Conservation (phyloP, 2,329 filamentous ascomycete genomes). For the Microdochium trichocladiopsis region DNA sequence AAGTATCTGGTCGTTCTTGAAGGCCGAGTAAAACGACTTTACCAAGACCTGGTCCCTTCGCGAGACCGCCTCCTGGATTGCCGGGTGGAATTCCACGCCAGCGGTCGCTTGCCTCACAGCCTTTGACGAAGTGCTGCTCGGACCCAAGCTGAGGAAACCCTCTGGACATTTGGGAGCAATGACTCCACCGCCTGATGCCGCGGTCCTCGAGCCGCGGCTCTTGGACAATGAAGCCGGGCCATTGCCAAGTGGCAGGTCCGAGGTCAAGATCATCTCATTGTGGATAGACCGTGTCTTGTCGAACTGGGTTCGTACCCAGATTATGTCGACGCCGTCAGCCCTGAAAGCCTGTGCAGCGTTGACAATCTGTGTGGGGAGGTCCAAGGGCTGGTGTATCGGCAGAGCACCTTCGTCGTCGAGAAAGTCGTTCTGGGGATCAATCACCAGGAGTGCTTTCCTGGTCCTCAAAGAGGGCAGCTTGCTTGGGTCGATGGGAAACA, state of each 20-base stretch:
- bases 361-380: constrained; percentile 61
- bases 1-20: constrained; percentile 67
- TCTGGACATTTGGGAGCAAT: constrained; percentile 13
- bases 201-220: constrained; percentile 14
- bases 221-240: constrained; percentile 9
- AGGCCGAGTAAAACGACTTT: constrained; percentile 86
- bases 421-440: constrained; percentile 92
- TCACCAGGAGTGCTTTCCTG: constrained; percentile 66
- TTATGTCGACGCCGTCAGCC: constrained; percentile 58
- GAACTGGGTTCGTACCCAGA: constrained; percentile 81
- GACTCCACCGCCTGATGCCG: constrained; percentile 10
- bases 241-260: constrained; percentile 18
- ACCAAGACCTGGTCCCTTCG: constrained; percentile 43
- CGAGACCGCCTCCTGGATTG: constrained; percentile 34
- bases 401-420: constrained; percentile 61
- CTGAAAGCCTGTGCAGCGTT: constrained; percentile 68
- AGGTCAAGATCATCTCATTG: constrained; percentile 41
- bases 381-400: constrained; percentile 53
- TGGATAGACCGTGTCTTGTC: constrained; percentile 51
- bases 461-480: constrained; percentile 49
- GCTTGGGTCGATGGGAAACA: constrained; percentile 51
- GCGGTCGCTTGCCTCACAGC: constrained; percentile 24
- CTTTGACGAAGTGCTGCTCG: background rate
- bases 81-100: constrained; percentile 37
- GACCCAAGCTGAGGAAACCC: constrained; percentile 32